Evolutionary conservation across 345 rosid genomes (phyloP).

Genomic region (Hibiscus tridactylites): DNA sequence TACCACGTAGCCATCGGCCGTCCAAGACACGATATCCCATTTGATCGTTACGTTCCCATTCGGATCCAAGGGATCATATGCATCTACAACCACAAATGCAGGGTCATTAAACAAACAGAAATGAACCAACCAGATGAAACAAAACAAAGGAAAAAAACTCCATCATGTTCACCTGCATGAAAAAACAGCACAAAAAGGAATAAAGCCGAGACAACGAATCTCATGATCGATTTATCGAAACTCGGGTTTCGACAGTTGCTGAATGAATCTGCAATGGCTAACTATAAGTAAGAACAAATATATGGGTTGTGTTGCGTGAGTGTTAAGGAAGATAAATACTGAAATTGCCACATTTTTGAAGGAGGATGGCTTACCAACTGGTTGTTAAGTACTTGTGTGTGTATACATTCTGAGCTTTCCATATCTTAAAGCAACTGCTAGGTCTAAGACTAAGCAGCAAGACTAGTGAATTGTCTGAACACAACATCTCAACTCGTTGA

Average conservation of each 20-base stretch:
- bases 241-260: no score
- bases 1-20: slow-evolving; percentile 77
- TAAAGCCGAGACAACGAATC: slow-evolving; percentile 22
- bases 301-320: slow-evolving; percentile 5
- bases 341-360: not conserved
- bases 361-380: slow-evolving; percentile 41
- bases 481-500: slow-evolving; percentile 39
- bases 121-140: not conserved
- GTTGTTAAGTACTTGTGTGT: slow-evolving; percentile 33
- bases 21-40: slow-evolving; percentile 93
- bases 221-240: slow-evolving; percentile 14
- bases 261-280: not conserved
- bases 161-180: slow-evolving; percentile 30
- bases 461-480: slow-evolving; percentile 21
- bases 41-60: slow-evolving; percentile 68
- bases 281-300: not conserved
- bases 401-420: slow-evolving; percentile 25
- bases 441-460: slow-evolving; percentile 26
- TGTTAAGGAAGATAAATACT: not conserved
- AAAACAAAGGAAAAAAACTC: not conserved
- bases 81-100: slow-evolving; percentile 36
- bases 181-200: slow-evolving; percentile 34
- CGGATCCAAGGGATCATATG: slow-evolving; percentile 90
- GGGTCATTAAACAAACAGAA: not conserved
- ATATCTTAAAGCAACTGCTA: slow-evolving; percentile 58